These are phyloP conservation scores for Paraphaeosphaeria minitans DNA, from an alignment of 2,329 filamentous ascomycete species.

Conservation along the genomic window DNA sequence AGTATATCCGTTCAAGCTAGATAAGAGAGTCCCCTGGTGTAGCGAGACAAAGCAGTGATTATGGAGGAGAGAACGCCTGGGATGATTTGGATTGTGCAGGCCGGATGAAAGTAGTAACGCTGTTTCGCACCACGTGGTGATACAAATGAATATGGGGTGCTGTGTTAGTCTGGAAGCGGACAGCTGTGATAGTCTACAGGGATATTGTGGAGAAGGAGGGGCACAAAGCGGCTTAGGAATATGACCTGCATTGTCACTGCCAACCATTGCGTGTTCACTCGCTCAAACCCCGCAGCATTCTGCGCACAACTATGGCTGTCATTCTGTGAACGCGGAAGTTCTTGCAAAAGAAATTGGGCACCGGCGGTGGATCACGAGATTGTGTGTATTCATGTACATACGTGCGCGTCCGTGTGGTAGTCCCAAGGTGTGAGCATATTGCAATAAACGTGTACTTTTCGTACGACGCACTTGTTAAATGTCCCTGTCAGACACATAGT, in stretches of 20 bases:
- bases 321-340: not conserved
- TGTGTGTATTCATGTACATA: not conserved
- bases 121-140: conserved; percentile 4
- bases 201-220: conserved; percentile 9
- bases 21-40: not conserved
- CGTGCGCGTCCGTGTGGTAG: not conserved
- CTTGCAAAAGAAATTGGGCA: not conserved
- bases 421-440: not conserved
- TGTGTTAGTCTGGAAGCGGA: conserved; percentile 1
- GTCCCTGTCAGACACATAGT: not conserved
- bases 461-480: not conserved
- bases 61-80: not conserved
- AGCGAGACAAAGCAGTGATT: not conserved
- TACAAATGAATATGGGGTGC: conserved; percentile 5
- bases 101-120: not conserved
- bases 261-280: not conserved
- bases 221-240: not conserved
- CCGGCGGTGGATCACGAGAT: not conserved
- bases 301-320: not conserved
- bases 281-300: not conserved
- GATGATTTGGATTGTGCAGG: not conserved
- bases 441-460: not conserved
- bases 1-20: not conserved
- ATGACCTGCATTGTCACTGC: not conserved
- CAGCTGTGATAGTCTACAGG: conserved; percentile 3